These are phyloP conservation scores for Torulaspora delbrueckii DNA, from an alignment of 805 yeast genomes.

Conservation along the genomic window DNA sequence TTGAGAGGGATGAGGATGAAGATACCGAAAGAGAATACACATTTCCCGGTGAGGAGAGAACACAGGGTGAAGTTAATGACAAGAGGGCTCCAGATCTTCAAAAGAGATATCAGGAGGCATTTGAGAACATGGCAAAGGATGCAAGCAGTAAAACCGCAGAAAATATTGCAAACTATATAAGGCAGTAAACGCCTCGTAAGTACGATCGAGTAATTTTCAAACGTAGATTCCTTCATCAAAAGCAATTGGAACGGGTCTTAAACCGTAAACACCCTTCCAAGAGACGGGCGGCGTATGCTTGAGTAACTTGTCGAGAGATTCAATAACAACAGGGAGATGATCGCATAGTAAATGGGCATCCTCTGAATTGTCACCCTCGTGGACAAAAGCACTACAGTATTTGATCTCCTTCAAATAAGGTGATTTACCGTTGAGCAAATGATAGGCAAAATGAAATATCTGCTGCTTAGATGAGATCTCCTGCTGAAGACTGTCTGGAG, in stretches of 20 bases:
- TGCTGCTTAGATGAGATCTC: conserved; percentile 29
- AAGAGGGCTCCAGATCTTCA: conserved; percentile 46
- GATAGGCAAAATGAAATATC: conserved; percentile 29
- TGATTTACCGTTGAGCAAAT: conserved; percentile 20
- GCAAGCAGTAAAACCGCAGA: conserved; percentile 67
- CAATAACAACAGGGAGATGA: conserved; percentile 22
- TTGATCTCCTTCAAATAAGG: conserved; percentile 24
- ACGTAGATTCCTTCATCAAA: conserved; percentile 69
- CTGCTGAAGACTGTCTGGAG: conserved; percentile 23
- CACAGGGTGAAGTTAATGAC: conserved; percentile 51
- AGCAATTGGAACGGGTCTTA: conserved; percentile 57
- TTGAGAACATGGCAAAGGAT: conserved; percentile 55
- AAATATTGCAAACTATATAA: conserved; percentile 63
- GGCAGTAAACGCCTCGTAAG: conserved; percentile 25
- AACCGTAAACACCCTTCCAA: conserved; percentile 85
- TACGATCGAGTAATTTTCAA: conserved; percentile 10
- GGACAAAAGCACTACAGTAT: conserved; percentile 59
- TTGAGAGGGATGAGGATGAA: conserved; percentile 45
- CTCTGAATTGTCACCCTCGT: conserved; percentile 82
- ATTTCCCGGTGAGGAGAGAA: conserved; percentile 60
- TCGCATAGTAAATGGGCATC: conserved; percentile 49
- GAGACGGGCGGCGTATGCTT: conserved; percentile 59
- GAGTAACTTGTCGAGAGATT: conserved; percentile 20
- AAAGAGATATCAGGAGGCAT: conserved; percentile 66
- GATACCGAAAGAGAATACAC: conserved; percentile 64